Conservation (phyloP, 2,329 filamentous ascomycete species). For the Chaetomium globosum region DNA sequence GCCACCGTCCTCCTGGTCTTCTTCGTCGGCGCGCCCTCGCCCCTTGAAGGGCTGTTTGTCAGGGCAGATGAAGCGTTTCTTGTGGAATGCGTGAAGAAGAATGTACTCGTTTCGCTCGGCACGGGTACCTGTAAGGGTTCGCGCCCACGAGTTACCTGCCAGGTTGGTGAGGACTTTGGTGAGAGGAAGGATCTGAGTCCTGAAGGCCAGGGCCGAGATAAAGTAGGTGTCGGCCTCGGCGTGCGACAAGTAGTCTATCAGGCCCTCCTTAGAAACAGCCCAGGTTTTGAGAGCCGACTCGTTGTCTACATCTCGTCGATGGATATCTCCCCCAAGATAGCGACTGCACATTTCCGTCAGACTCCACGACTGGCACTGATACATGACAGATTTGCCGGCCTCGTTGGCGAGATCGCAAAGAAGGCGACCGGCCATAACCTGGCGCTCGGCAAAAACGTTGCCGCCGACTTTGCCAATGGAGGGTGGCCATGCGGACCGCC, state of each 20-base stretch:
- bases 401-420: constrained; percentile 95
- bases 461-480: constrained; percentile 83
- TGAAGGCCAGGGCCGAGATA: constrained; percentile 85
- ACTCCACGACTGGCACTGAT: constrained; percentile 96
- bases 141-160: constrained; percentile 96
- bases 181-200: constrained; percentile 87
- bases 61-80: constrained; percentile 96
- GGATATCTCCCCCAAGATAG: constrained; percentile 73
- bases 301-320: constrained; percentile 82
- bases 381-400: constrained; percentile 95
- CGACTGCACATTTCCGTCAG: constrained; percentile 96
- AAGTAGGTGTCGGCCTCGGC: constrained; percentile 96
- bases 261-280: constrained; percentile 78
- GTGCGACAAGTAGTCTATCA: constrained; percentile 92
- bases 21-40: constrained; percentile 72
- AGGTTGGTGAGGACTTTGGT: constrained; percentile 96
- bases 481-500: constrained; percentile 81
- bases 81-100: constrained; percentile 93
- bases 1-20: constrained; percentile 64
- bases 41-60: constrained; percentile 86
- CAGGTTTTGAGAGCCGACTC: constrained; percentile 84
- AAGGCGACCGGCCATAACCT: constrained; percentile 83
- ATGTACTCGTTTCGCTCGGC: constrained; percentile 99
- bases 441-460: constrained; percentile 90
- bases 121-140: constrained; percentile 91